phyloP scores from a whole-genome alignment of 805 yeast genomes.

The Saturnispora hagleri region DNA sequence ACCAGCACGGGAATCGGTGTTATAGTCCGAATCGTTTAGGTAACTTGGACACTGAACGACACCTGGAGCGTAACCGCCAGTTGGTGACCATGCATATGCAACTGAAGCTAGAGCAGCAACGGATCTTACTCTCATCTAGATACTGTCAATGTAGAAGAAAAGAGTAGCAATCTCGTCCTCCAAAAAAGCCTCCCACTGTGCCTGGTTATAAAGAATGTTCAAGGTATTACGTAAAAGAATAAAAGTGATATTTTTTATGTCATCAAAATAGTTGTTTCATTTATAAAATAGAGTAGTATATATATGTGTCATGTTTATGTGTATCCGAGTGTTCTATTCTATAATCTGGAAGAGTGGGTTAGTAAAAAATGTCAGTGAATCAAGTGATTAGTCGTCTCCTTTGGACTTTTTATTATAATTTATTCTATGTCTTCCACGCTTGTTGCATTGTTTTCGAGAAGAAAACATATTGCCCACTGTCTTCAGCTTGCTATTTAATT shows the following conservation, averaged over 20 bases:
- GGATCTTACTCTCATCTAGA: neutral
- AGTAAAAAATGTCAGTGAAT: neutral
- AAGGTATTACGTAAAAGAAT: neutral
- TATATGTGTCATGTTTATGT: neutral
- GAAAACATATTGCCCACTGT: constrained; percentile 1
- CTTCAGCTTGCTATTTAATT: neutral
- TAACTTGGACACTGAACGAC: constrained; percentile 43
- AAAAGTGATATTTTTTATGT: neutral
- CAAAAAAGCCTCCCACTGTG: neutral
- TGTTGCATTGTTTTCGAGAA: neutral
- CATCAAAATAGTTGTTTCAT: neutral
- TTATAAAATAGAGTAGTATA: neutral
- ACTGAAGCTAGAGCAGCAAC: neutral
- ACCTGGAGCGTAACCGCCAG: constrained; percentile 55
- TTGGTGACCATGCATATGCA: constrained; percentile 40
- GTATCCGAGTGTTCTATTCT: neutral
- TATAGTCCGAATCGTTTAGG: constrained; percentile 13
- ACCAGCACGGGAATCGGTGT: constrained; percentile 16
- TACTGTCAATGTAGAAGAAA: neutral
- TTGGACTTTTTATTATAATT: constrained; percentile 7
- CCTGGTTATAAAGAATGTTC: neutral
- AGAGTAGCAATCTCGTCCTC: neutral
- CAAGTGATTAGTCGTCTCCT: neutral
- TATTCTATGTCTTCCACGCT: constrained; percentile 9
- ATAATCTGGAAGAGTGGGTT: neutral